Evolutionary conservation across 2,329 filamentous ascomycete species (phyloP), one percentile per base, ranked within the genome.

Genomic region (Talaromyces sp.): DNA sequence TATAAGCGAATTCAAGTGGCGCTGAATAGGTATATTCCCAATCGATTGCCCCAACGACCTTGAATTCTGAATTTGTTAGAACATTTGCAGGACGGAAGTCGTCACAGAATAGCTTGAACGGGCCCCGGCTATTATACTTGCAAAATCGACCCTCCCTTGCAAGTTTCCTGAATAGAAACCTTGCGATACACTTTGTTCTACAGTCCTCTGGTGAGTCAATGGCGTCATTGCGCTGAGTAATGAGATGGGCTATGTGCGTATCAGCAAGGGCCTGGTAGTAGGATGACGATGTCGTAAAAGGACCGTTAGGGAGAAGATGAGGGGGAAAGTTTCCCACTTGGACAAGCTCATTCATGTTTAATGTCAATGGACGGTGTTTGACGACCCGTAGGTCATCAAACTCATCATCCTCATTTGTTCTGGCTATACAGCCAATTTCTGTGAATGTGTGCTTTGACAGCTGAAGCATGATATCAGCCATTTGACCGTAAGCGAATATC

Each of bases 271-370:
- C 67, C 22, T 53, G 50, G 40, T 73, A 76, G 67, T 76, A 79
- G 8, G 70, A 70, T 15, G 73, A 69, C 1, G 73, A 65, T 11
- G 65, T 65, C 4, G 52, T 13, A 58, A 70, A 77, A 2, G 63
- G 4, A 45, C 41, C 22, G 13, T 59, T 52, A 3, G 46, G 46
- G 2, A 66, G 64, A 7, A 63, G 57, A 46, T 61, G 48, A 1
- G 60, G 63, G 2, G 67, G 66, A 5, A 68, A 52, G 4, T 51
- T 58, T 8, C 67, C 69, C 1, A 68, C 37, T 36, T 61, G 62
- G 4, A 70, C 65, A 11, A 70, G 63, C 62, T 77, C 69, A 58
- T 71, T 78, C 74, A 80, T 77, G 53, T 76, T 76, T 1, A 70
- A 66, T 2, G 73, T 75, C 3, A 79, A 56, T 2, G 76, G 76